A percentile compares a stretch with the other conserved stretches of the same genome.
These are phyloP conservation scores for Microsporum canis DNA, from an alignment of 2,329 filamentous ascomycete species.

Conservation along the genomic window DNA sequence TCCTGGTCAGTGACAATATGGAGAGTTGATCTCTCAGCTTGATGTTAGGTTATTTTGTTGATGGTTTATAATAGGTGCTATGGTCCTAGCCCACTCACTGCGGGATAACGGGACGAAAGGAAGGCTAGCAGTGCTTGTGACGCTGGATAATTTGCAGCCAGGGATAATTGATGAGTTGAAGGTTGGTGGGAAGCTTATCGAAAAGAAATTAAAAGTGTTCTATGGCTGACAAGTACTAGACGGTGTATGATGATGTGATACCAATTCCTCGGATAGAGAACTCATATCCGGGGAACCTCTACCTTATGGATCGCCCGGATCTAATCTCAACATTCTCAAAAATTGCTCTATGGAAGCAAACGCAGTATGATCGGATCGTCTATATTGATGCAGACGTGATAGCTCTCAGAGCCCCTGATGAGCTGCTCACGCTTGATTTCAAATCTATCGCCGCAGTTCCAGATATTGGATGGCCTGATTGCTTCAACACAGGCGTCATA, in stretches of 20 bases:
- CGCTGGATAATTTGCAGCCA: conserved; percentile 62
- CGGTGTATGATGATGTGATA: conserved; percentile 78
- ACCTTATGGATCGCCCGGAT: conserved; percentile 83
- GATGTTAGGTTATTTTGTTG: background rate
- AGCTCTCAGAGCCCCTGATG: conserved; percentile 80
- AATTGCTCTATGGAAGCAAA: conserved; percentile 84
- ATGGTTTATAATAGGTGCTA: conserved; percentile 52
- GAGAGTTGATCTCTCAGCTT: background rate
- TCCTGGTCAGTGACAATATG: conserved; percentile 52
- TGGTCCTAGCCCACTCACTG: conserved; percentile 87
- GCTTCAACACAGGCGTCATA: conserved; percentile 98
- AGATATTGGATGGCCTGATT: conserved; percentile 95
- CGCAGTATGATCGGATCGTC: conserved; percentile 81
- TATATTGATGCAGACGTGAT: conserved; percentile 93
- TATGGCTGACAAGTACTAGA: conserved; percentile 37
- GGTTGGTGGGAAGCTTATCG: conserved; percentile 38
- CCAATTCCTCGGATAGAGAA: conserved; percentile 72
- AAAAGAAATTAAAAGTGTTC: background rate
- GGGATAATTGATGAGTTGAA: conserved; percentile 68
- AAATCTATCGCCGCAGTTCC: conserved; percentile 61
- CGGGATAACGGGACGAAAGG: conserved; percentile 79
- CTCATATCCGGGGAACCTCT: conserved; percentile 65
- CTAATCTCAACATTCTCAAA: conserved; percentile 92
- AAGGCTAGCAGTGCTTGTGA: conserved; percentile 76
- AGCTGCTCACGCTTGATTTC: conserved; percentile 62